Conservation (phyloP, 2,329 filamentous ascomycete genomes). For the Raffaelea albimanens region DNA sequence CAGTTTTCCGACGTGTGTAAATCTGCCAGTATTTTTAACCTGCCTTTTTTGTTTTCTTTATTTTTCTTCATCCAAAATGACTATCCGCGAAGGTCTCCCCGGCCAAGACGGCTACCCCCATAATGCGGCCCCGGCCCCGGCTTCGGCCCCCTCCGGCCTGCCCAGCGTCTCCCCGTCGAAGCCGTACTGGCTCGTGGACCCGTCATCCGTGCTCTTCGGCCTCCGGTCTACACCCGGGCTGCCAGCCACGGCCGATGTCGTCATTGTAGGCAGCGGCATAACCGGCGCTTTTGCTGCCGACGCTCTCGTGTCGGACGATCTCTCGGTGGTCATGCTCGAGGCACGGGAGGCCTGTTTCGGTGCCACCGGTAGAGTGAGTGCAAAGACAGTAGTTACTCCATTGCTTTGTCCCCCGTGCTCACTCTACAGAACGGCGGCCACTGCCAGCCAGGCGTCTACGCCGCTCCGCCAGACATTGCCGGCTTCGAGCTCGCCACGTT, state of each 20-base stretch:
- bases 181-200: constrained; percentile 68
- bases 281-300: constrained; percentile 64
- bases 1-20: no score
- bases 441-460: constrained; percentile 64
- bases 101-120: constrained; percentile 18
- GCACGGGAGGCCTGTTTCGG: constrained; percentile 74
- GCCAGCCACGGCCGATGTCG: constrained; percentile 54
- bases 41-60: no score
- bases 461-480: constrained; percentile 48
- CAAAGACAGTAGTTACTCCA: no score
- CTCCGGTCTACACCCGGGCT: constrained; percentile 57
- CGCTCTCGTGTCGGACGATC: constrained; percentile 40
- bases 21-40: no score
- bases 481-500: constrained; percentile 67
- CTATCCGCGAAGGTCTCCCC: constrained; percentile 14
- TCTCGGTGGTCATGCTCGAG: constrained; percentile 62
- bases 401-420: no score
- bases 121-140: neutral
- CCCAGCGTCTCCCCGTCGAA: constrained; percentile 50
- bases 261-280: constrained; percentile 68
- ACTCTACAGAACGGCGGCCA: constrained; percentile 62
- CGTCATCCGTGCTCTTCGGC: constrained; percentile 53
- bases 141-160: constrained; percentile 31
- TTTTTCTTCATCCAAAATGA: constrained; percentile 8
- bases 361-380: constrained; percentile 63